Evolutionary conservation across 176 grass and related monocot genomes (phyloP).

Genomic region (Aegilops tauschii): DNA sequence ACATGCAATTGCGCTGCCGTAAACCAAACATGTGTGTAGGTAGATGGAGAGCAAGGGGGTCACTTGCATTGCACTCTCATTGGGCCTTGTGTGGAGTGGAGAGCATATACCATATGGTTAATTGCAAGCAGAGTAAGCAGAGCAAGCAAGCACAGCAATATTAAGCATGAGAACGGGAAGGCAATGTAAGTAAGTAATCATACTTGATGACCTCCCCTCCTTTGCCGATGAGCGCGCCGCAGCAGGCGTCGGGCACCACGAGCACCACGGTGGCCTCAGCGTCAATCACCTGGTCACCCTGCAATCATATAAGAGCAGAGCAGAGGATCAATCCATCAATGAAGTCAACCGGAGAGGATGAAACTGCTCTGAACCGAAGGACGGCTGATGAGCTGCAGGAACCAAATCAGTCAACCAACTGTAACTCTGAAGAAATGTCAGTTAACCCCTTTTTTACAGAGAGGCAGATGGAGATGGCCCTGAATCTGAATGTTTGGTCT

Average conservation of each 20-base stretch:
- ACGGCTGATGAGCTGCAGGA: no score
- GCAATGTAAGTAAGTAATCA: not conserved
- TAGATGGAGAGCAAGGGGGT: not conserved
- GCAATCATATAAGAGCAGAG: not conserved
- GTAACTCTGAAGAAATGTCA: no score
- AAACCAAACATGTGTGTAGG: not conserved
- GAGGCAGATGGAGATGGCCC: no score
- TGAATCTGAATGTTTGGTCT: not conserved
- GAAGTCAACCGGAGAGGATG: no score
- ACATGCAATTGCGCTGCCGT: not conserved
- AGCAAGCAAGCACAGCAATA: not conserved
- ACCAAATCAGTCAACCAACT: not conserved
- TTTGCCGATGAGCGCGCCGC: not conserved
- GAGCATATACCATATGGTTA: not conserved
- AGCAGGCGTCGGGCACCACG: not conserved
- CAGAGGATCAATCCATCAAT: not conserved
- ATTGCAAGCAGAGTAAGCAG: not conserved
- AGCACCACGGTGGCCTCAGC: not conserved
- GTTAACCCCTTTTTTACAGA: no score
- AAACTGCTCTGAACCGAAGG: not conserved
- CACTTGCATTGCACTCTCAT: not conserved
- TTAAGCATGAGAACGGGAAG: not conserved
- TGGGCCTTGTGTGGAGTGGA: not conserved
- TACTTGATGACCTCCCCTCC: not conserved
- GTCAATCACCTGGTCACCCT: not conserved